Percentiles rank a stretch among this genome's conserved stretches.
Conservation (phyloP, 257 asterid genomes). For the Solanum sitiens region DNA sequence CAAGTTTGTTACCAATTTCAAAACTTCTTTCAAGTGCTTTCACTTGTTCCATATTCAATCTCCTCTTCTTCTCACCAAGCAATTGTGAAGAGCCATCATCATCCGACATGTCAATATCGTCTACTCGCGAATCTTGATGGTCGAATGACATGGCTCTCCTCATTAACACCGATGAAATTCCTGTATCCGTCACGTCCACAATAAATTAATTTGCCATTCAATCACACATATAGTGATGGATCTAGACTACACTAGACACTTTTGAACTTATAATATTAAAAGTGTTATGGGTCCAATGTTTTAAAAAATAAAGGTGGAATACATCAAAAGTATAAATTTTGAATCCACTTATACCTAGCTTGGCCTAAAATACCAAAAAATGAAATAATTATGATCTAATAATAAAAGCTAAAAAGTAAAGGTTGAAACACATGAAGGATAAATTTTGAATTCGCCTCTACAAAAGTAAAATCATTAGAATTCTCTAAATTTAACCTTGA, state of each 20-base stretch:
- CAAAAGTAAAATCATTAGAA: not conserved
- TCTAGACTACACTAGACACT: not conserved
- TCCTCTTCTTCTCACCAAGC: conserved; percentile 75
- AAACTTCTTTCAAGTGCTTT: conserved; percentile 79
- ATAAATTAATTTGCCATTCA: not conserved
- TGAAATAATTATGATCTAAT: too few species aligned
- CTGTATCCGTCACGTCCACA: conserved; percentile 7
- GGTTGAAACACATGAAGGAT: not conserved
- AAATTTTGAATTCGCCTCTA: not conserved
- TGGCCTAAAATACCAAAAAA: not conserved
- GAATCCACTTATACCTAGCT: not conserved
- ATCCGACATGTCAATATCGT: conserved; percentile 56
- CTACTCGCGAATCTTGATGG: conserved; percentile 6
- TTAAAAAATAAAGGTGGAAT: not conserved
- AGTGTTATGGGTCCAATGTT: not conserved
- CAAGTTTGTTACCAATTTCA: conserved; percentile 62
- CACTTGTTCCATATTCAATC: conserved; percentile 69
- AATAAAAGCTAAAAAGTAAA: not conserved
- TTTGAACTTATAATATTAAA: not conserved
- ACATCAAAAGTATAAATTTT: not conserved
- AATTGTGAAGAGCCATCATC: conserved; percentile 39
- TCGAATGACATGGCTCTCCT: conserved; percentile 72
- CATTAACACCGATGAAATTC: conserved; percentile 47
- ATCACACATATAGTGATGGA: not conserved
- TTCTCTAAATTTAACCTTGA: not conserved